Evolutionary conservation across 768 basidiomycete genomes (phyloP).

Genomic region (Kwoniella sp.): DNA sequence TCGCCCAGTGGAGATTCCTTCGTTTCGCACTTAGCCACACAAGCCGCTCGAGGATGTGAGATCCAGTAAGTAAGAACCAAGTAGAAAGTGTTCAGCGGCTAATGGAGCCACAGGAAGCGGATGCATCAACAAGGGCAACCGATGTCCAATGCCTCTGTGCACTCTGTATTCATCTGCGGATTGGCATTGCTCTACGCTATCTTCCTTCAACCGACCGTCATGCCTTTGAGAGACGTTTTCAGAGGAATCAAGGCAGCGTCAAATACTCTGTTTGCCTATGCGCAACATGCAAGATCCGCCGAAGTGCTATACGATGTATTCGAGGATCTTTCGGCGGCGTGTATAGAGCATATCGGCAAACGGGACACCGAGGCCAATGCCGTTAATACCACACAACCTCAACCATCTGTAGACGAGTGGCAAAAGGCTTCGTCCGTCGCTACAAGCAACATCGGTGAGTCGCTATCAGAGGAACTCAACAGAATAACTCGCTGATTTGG

Average conservation of each 20-base stretch:
- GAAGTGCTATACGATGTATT: conserved; percentile 29
- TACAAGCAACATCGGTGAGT: conserved; percentile 24
- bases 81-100: neutral
- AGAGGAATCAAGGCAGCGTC: conserved; percentile 30
- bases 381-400: neutral
- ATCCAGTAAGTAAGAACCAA: conserved; percentile 22
- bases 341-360: conserved; percentile 25
- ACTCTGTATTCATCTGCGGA: conserved; percentile 33
- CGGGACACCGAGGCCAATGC: neutral
- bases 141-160: conserved; percentile 23
- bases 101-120: conserved; percentile 16
- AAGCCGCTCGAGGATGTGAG: conserved; percentile 29
- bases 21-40: conserved; percentile 18
- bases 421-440: conserved; percentile 16
- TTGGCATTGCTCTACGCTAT: conserved; percentile 29
- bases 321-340: conserved; percentile 29
- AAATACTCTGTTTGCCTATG: conserved; percentile 29
- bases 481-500: neutral
- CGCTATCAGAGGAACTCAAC: too few species aligned
- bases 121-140: conserved; percentile 26
- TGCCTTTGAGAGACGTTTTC: conserved; percentile 26
- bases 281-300: conserved; percentile 16
- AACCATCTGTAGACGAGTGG: conserved; percentile 17
- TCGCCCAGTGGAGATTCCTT: conserved; percentile 3
- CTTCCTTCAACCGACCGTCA: conserved; percentile 22